Evolutionary conservation across 139 green algal genomes (phyloP), one percentile per base, ranked within the genome.

Genomic region (Volvox africanus): DNA sequence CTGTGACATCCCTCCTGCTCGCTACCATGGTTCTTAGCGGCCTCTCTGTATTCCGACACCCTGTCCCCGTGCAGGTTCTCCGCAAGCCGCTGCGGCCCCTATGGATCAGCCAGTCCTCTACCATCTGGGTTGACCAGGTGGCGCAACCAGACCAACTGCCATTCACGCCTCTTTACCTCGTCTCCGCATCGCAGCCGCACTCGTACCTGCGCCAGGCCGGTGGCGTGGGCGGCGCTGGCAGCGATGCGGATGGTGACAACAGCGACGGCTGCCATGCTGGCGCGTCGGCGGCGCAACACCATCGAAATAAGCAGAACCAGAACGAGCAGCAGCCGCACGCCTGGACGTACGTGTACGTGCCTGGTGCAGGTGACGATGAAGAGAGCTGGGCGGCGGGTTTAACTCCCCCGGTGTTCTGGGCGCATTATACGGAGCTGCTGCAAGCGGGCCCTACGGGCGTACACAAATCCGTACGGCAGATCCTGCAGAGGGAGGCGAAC

Each of bases 301-400:
- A 71, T 28, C 80, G 21, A 0, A n/a, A 37, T n/a, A 32, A 55
- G 76, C 78, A 67, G 36, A 21, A 86, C 1, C 35, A 55, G 0
- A 6, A 87, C 30, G 61, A 87, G 2, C 61, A 87, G 30, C 81
- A 76, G 76, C 83, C 33, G 33, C 76, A 87, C 6, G 26, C 71
- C 11, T 90, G 86, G 86, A 90, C 86, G 11, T 94, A 94, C 83
- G 89, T 94, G 30, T 94, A 94, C 68, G 86, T 94, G 44, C 92
- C 93, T 24, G 98, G 98, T 0, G 98, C 98, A 0, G 98, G 95
- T 1, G 98, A 99, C 90, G 98, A 99, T 82, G 98, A 99, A 94
- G 98, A 99, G 93, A 97, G 91, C 69, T 99, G 98, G 98, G 96
- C 97, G 0, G 24, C 24, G 9, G 98, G 98, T 1, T 95, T 99